Evolutionary conservation across 2,329 filamentous ascomycete genomes (phyloP), one percentile per base, ranked within the genome.

Genomic region (Aspergillus proliferans): DNA sequence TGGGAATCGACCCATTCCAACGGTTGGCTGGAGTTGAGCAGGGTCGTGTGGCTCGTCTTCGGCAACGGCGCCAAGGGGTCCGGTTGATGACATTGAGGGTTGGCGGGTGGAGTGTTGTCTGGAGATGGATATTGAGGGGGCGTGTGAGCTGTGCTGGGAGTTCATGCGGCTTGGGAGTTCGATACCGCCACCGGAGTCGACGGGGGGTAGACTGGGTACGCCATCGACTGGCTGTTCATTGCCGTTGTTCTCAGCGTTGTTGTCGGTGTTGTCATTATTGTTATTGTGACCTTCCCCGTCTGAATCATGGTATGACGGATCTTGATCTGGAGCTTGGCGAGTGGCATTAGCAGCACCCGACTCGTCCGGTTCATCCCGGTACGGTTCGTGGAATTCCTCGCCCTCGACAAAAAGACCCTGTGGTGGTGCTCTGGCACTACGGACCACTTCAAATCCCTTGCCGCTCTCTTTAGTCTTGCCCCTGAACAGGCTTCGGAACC

Each of bases 401-500:
- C 77, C 71, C 24, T 70, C 77, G 40, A 62, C 73, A 71, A 71
- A 64, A 54, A 78, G 79, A 75, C 89, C 86, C 50, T 85, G 84
- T 6, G 87, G 85, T 2, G 90, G 90, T 74, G 93, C 90, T 48
- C 91, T 82, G 6, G 89, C 82, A 65, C 91, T 96, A 61, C 93
- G 78, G 14, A 98, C 92, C 4, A 98, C 93, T 67, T 97, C 93
- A 58, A 98, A 98, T 0, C 93, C 93, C 69, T 97, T 97, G 56
- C 86, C 85, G 69, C 94, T 95, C 57, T 96, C 92, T 64, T 95
- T 96, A 6, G 84, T 89, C 71, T 94, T 95, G 14, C 86, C 87
- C 10, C 84, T 85, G 50, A 95, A 81, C 5, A 95, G 65, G 46
- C 78, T 81, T 58, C 88, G 85, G 67, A 97, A 82, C 90, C 92